These are phyloP conservation scores for Arthroderma uncinatum DNA, from an alignment of 2,329 filamentous ascomycete genomes.

Conservation along the genomic window DNA sequence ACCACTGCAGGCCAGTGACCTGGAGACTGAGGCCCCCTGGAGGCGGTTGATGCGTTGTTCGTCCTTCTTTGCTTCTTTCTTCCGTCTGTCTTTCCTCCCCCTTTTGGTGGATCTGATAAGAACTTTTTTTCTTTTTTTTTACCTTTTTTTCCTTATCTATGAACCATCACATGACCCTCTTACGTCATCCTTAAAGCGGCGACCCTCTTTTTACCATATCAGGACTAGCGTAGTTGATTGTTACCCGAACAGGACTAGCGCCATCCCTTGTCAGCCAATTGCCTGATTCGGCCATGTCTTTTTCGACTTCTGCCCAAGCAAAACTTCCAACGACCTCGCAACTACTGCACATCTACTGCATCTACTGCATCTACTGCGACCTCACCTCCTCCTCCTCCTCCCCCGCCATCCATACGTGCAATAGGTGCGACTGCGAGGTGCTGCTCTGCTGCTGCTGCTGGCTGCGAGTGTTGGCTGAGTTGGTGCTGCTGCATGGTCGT, in stretches of 20 bases:
- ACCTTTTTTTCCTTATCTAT: neutral
- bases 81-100: neutral
- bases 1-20: neutral
- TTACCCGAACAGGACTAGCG: neutral
- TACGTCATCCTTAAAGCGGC: constrained; percentile 1
- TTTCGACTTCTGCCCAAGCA: neutral
- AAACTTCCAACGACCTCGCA: neutral
- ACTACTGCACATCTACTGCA: no score
- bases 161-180: neutral
- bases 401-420: neutral
- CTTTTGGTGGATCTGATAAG: neutral
- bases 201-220: neutral
- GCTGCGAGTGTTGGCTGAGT: neutral
- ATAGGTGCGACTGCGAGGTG: neutral
- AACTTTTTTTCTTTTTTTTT: neutral
- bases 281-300: neutral
- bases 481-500: neutral
- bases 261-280: neutral
- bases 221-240: neutral
- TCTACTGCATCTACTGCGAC: neutral
- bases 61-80: neutral
- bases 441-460: neutral
- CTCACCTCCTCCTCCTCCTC: neutral
- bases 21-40: no score
- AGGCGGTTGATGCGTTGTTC: neutral